phyloP scores from a whole-genome alignment of 371 early-diverging fungal species.

The Haplosporangium sp. region DNA sequence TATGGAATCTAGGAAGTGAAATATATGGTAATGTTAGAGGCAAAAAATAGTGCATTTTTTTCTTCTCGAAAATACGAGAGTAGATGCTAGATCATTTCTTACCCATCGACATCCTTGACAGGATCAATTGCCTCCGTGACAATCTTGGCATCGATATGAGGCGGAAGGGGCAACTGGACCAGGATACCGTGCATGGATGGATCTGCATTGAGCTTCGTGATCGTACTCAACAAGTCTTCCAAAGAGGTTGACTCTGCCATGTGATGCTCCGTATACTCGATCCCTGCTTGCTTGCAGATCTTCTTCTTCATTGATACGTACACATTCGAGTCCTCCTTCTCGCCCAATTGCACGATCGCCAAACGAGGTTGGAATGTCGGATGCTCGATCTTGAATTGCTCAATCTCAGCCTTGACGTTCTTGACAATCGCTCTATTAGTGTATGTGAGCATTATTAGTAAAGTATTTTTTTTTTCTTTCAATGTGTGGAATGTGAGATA shows the following conservation, averaged over 20 bases:
- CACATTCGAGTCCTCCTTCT: slow-evolving; percentile 89
- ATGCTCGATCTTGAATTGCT: slow-evolving; percentile 65
- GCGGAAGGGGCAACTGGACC: slow-evolving; percentile 97
- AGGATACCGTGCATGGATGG: slow-evolving; percentile 88
- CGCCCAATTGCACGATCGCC: slow-evolving; percentile 91
- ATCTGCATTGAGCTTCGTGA: slow-evolving; percentile 81
- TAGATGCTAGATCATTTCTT: slow-evolving; percentile 18
- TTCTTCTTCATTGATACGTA: slow-evolving; percentile 94
- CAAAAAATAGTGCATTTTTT: not conserved
- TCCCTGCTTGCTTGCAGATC: slow-evolving; percentile 76
- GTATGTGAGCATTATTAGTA: not conserved
- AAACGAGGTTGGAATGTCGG: slow-evolving; percentile 83
- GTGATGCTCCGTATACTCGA: slow-evolving; percentile 43
- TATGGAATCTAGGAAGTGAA: slow-evolving; percentile 75
- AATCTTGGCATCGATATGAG: slow-evolving; percentile 76
- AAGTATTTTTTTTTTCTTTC: not conserved
- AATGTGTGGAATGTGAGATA: not conserved
- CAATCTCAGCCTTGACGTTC: slow-evolving; percentile 70
- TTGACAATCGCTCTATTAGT: slow-evolving; percentile 67
- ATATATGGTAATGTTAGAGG: not conserved
- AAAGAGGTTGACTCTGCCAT: slow-evolving; percentile 23
- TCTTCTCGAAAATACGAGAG: not conserved
- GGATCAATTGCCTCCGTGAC: slow-evolving; percentile 87
- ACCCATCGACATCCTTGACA: slow-evolving; percentile 96
- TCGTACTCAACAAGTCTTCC: slow-evolving; percentile 61